Base-by-base conservation (phyloP, 169 alveolate genomes). In the Plasmodium yoelii region DNA sequence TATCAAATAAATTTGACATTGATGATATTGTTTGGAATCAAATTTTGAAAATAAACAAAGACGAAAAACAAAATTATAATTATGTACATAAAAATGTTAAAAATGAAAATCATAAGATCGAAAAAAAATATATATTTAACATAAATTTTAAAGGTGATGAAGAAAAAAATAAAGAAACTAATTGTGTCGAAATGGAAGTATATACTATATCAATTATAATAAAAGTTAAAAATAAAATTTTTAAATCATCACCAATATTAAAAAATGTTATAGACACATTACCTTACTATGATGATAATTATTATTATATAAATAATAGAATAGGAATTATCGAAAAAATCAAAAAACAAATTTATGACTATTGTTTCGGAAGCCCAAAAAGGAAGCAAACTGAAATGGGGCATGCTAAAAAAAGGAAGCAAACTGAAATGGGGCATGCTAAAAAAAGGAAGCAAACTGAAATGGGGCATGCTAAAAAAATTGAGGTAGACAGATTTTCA, bases 181-280 rank as follows among this genome's bases (percentile, higher is more conserved):
- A 34, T 34, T 34, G 7, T 34, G 0, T 34, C 4, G 91, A 86
- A 63, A 86, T 86, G 91, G 87, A 69, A 51, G 71, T 87, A 49
- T 86, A 69, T 61, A 86, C 91, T 44, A 70, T 86, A 46, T 86
- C 91, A 2, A 55, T 55, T 22, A 70, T 86, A 26, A 12, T 86
- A 51, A 86, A 61, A 24, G 15, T 86, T 44, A 57, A 73, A 39
- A 86, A 24, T 2, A 24, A 86, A 26, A 13, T 86, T 9, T 57
- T 86, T 18, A 70, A 71, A n/a, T 13, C 87, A 13, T 26, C 71
- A 22, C 91, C 91, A 1, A 86, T 69, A 87, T 34, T 86, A 60
- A 86, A 86, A 86, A 26, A 63, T 15, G 47, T 53, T 64, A 19
- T 86, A 59, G 18, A 70, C 24, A 12, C 34, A 7, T 12, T 86